Conservation (phyloP, 1,139 yeast genomes). For the Kurtzmaniella quercitrusa region DNA sequence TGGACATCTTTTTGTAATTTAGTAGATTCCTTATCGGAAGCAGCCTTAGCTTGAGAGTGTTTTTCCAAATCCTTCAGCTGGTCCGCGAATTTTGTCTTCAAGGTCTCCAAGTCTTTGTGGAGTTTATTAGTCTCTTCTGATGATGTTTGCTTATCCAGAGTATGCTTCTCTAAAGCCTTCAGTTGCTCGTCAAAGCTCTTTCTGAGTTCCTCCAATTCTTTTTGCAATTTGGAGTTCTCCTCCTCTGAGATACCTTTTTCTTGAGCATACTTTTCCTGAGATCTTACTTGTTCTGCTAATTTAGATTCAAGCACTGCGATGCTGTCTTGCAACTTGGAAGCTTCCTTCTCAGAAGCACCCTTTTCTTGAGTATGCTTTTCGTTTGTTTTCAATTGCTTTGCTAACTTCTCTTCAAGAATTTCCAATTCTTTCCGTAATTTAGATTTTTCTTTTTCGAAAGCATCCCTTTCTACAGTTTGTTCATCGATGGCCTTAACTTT, state of each 20-base stretch:
- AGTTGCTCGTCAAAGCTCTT: not conserved
- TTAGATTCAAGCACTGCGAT: too few species aligned
- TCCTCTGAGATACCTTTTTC: too few species aligned
- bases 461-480: not conserved
- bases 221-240: too few species aligned
- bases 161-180: too few species aligned
- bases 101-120: too few species aligned
- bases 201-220: too few species aligned
- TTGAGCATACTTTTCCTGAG: too few species aligned
- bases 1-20: not conserved
- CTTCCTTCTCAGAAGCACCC: constrained; percentile 1
- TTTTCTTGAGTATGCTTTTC: constrained; percentile 17
- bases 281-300: too few species aligned
- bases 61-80: not conserved
- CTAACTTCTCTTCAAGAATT: not conserved
- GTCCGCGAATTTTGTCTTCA: not conserved
- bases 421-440: not conserved
- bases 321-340: constrained; percentile 1
- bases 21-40: not conserved
- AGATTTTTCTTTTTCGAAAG: not conserved
- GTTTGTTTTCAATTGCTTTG: constrained; percentile 5
- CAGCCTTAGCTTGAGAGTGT: not conserved
- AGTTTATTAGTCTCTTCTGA: too few species aligned
- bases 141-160: too few species aligned
- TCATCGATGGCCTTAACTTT: not conserved